phyloP scores from a whole-genome alignment of 805 yeast species.

The Limtongozyma cylindracea region DNA sequence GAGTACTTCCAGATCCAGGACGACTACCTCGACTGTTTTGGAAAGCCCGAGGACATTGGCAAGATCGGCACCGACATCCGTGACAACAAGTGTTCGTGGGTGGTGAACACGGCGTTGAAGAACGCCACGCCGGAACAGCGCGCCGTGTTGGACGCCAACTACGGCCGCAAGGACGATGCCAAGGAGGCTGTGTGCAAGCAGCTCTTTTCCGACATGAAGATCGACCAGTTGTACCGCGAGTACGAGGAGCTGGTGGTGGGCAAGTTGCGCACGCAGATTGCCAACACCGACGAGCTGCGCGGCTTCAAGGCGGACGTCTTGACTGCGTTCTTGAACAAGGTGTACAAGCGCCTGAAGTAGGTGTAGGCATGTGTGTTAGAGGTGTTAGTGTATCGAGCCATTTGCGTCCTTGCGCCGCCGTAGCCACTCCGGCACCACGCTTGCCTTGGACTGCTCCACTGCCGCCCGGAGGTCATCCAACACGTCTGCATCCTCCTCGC shows the following conservation, averaged over 20 bases:
- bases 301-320: constrained; percentile 87
- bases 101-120: constrained; percentile 76
- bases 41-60: constrained; percentile 93
- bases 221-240: constrained; percentile 43
- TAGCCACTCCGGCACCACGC: constrained; percentile 9
- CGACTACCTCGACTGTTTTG: constrained; percentile 90
- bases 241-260: constrained; percentile 65
- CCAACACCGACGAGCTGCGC: constrained; percentile 60
- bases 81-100: constrained; percentile 98
- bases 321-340: constrained; percentile 63
- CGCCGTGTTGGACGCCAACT: constrained; percentile 56
- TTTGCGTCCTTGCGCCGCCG: too few relatives aligned
- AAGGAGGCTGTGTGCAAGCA: constrained; percentile 49
- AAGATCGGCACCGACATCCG: constrained; percentile 96
- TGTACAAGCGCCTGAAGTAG: constrained; percentile 82
- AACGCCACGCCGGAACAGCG: constrained; percentile 65
- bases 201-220: constrained; percentile 47
- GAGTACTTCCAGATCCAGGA: constrained; percentile 98
- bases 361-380: background rate
- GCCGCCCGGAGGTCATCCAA: constrained; percentile 24
- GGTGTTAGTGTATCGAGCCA: background rate
- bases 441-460: constrained; percentile 13
- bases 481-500: constrained; percentile 24
- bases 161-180: constrained; percentile 56
- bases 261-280: constrained; percentile 38